These are phyloP conservation scores for Chaetothyriales sp. DNA, from an alignment of 2,329 filamentous ascomycete species.

Conservation along the genomic window DNA sequence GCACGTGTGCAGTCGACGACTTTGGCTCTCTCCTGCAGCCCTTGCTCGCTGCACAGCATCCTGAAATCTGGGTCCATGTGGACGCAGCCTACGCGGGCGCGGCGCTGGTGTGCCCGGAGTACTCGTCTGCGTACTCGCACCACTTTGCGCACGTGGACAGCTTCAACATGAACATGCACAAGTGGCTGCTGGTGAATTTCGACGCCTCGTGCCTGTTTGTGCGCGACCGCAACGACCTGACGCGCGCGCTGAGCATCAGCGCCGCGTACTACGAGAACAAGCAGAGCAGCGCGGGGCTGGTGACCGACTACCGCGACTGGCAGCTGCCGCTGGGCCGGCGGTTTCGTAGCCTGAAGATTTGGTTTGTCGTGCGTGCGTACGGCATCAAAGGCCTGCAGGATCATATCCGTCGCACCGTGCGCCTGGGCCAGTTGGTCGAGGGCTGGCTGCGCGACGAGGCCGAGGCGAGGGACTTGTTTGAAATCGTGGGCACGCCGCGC, in stretches of 20 bases:
- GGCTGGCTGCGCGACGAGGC: slow-evolving; percentile 39
- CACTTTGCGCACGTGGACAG: slow-evolving; percentile 51
- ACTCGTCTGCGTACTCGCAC: slow-evolving; percentile 40
- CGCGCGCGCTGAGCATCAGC: slow-evolving; percentile 62
- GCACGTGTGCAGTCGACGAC: slow-evolving; percentile 76
- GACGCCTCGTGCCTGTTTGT: slow-evolving; percentile 74
- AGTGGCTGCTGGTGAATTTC: slow-evolving; percentile 92
- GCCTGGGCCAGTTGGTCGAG: slow-evolving; percentile 57
- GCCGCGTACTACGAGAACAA: slow-evolving; percentile 72
- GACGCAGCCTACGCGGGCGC: slow-evolving; percentile 88
- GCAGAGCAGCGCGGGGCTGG: slow-evolving; percentile 66
- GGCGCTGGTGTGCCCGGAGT: slow-evolving; percentile 68
- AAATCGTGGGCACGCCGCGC: slow-evolving; percentile 56
- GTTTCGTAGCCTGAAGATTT: slow-evolving; percentile 82
- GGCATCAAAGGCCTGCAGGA: slow-evolving; percentile 61
- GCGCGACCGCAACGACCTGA: slow-evolving; percentile 60
- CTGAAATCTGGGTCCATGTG: slow-evolving; percentile 74
- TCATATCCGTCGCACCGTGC: slow-evolving; percentile 58
- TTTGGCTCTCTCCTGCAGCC: slow-evolving; percentile 49
- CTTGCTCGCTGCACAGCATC: slow-evolving; percentile 32
- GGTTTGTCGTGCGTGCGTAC: slow-evolving; percentile 81
- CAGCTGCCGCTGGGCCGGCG: slow-evolving; percentile 83
- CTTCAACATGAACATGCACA: slow-evolving; percentile 94
- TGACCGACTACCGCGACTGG: slow-evolving; percentile 95
- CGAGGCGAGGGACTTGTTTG: slow-evolving; percentile 51